Percentiles rank a stretch among this genome's conserved stretches.
These are phyloP conservation scores for Lecanosticta acicola DNA, from an alignment of 2,329 filamentous ascomycete genomes.

Conservation along the genomic window DNA sequence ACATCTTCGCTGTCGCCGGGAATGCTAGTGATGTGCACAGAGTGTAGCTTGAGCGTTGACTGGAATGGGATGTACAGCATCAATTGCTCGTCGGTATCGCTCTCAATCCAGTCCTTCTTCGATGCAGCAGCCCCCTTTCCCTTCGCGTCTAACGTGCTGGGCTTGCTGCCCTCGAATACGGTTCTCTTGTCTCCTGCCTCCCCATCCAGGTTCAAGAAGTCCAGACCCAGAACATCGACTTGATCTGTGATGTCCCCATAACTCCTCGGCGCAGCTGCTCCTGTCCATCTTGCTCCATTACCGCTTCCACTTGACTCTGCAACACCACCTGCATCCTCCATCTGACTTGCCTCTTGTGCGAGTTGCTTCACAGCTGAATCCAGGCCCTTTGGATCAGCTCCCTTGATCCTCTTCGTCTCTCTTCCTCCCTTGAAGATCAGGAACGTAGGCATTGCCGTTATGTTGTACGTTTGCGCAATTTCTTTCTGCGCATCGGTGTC, in stretches of 20 bases:
- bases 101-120: constrained; percentile 79
- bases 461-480: constrained; percentile 65
- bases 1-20: constrained; percentile 67
- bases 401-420: constrained; percentile 41
- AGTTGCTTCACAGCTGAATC: constrained; percentile 67
- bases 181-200: constrained; percentile 66
- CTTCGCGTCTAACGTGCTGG: constrained; percentile 54
- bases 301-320: constrained; percentile 42
- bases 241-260: constrained; percentile 80
- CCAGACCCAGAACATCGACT: constrained; percentile 71
- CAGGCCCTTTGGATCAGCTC: constrained; percentile 67
- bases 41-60: constrained; percentile 81
- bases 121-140: constrained; percentile 52
- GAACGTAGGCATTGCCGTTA: constrained; percentile 85
- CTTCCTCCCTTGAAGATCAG: constrained; percentile 54
- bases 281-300: constrained; percentile 57
- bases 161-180: constrained; percentile 64
- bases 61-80: constrained; percentile 91
- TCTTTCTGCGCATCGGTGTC: constrained; percentile 73
- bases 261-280: constrained; percentile 67
- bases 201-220: constrained; percentile 81
- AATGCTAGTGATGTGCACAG: constrained; percentile 76
- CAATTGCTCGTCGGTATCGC: constrained; percentile 93
- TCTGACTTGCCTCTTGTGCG: constrained; percentile 53
- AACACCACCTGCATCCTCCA: constrained; percentile 18